These are phyloP conservation scores for Rhizopogon parksii DNA, from an alignment of 1,284 basidiomycete genomes.

Conservation along the genomic window DNA sequence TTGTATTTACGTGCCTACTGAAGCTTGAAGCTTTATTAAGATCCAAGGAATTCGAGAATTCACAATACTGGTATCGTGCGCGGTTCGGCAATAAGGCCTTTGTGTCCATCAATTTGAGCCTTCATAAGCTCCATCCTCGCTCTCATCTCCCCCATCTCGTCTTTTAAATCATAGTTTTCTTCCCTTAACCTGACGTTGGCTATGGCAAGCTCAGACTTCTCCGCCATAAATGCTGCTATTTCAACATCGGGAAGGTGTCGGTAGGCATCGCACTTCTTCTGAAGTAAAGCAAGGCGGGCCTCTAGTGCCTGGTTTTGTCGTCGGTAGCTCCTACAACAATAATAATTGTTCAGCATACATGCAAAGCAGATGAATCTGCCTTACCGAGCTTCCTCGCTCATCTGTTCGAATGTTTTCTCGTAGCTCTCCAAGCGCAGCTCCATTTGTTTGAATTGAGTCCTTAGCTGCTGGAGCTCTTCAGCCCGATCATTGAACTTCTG, in stretches of 20 bases:
- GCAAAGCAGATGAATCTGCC: slow-evolving; percentile 13
- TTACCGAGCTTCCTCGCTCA: slow-evolving; percentile 53
- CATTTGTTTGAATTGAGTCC: slow-evolving; percentile 55
- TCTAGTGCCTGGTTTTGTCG: slow-evolving; percentile 55
- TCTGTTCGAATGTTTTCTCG: slow-evolving; percentile 40
- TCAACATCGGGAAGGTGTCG: slow-evolving; percentile 33
- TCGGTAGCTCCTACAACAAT: slow-evolving; percentile 39
- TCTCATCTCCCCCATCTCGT: slow-evolving; percentile 64
- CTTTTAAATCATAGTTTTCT: slow-evolving; percentile 52
- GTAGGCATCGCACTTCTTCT: slow-evolving; percentile 30
- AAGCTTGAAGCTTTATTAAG: neutral
- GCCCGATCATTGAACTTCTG: slow-evolving; percentile 59
- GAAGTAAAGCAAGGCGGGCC: slow-evolving; percentile 37
- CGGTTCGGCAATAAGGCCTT: slow-evolving; percentile 34
- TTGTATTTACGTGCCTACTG: too few relatives aligned
- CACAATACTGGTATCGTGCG: slow-evolving; percentile 16
- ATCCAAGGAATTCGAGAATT: neutral
- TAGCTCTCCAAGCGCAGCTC: slow-evolving; percentile 52
- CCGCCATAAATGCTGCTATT: slow-evolving; percentile 36
- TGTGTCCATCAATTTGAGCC: slow-evolving; percentile 42
- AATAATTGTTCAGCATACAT: neutral
- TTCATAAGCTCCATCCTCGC: slow-evolving; percentile 64
- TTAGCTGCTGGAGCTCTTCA: slow-evolving; percentile 48
- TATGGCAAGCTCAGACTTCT: slow-evolving; percentile 40
- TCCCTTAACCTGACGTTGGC: slow-evolving; percentile 46